Evolutionary conservation across 495 filamentous ascomycete species (phyloP), one percentile per base, ranked within the genome.

Genomic region (Lentithecium fluviatile): DNA sequence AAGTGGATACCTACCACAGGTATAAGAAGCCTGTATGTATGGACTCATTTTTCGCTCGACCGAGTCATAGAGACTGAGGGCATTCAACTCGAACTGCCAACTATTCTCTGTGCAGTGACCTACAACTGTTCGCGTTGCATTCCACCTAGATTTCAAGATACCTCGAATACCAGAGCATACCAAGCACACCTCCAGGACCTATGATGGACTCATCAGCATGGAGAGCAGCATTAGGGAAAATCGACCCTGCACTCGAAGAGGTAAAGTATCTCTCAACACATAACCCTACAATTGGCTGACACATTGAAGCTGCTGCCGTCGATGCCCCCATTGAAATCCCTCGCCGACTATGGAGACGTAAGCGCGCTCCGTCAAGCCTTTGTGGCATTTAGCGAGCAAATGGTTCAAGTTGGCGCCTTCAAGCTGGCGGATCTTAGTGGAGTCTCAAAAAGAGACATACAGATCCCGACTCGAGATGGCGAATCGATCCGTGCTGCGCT

Each of bases 401-500:
- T 51, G 50, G 34, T 66, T 23, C 21, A 38, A 5, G 51, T 51
- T 20, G 62, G 57, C n/a, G 60, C 60, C 17, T 29, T 60, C 43
- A 45, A 37, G 13, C 15, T 52, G 12, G 23, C 52, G 2, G 56
- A 66, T 24, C 34, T 60, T n/a, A 52, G 5, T 15, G 52, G 57
- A 15, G 25, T 60, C 15, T 19, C 6, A 15, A 66, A 66, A 21
- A 25, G 56, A 52, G 48, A 63, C 4, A 55, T 67, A 0, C 56
- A 57, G 19, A 66, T 69, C 25, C 57, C 62, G 5, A 45, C 45
- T 2, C 57, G 62, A 20, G 66, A 69, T 32, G 66, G 58, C 36
- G n/a, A 6, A 11, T 36, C 29, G 5, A 59, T 62, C 45, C 59
- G 59, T 1, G 51, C 43, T 21, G 7, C 50, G 26, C 20, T 20